A percentile compares a stretch with the other conserved stretches of the same genome.
phyloP scores from a whole-genome alignment of 257 asterid genomes.

The Verbena officinalis region DNA sequence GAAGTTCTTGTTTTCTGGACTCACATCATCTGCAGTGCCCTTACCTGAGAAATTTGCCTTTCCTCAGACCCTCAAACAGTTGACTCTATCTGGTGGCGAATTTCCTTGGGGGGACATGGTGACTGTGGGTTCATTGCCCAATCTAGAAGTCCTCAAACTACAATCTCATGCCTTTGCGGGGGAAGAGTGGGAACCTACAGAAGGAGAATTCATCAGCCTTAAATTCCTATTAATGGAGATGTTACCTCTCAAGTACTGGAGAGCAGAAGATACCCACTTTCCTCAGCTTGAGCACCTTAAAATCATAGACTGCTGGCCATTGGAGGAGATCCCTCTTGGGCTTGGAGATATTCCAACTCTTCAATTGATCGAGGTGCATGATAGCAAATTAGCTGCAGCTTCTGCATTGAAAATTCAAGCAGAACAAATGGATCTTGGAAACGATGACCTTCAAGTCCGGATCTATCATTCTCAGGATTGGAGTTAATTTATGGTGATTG shows the following conservation, averaged over 20 bases:
- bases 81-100: not conserved
- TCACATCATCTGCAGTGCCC: not conserved
- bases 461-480: no score
- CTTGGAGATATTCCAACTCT: not conserved
- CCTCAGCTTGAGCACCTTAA: no score
- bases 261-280: no score
- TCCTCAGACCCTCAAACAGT: not conserved
- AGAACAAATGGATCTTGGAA: not conserved
- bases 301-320: no score
- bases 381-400: not conserved
- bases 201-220: not conserved
- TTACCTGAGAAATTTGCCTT: not conserved
- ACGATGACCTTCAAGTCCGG: conserved; percentile 8
- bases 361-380: not conserved
- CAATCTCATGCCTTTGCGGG: not conserved
- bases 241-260: no score
- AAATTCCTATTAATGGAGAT: no score
- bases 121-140: not conserved
- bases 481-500: no score
- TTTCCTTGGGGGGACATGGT: not conserved
- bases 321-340: no score
- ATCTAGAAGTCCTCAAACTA: conserved; percentile 10
- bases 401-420: not conserved
- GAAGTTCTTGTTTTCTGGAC: not conserved
- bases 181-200: not conserved